A percentile compares a stretch with the other conserved stretches of the same genome.
Evolutionary conservation across 192 early-diverging fungal species (phyloP).

Genomic region (Powellomyces hirtus): DNA sequence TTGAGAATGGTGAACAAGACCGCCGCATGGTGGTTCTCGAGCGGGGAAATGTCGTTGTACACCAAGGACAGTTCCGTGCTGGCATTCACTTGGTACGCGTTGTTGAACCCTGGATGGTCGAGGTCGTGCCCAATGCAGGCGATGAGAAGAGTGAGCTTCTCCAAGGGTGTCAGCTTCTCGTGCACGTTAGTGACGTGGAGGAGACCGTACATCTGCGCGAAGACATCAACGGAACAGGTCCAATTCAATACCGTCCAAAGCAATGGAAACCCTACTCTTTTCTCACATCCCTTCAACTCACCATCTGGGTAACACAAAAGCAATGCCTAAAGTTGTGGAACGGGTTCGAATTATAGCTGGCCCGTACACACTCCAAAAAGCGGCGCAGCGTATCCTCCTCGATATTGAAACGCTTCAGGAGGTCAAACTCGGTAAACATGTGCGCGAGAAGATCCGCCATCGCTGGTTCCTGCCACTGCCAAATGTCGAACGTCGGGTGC

Average conservation of each 20-base stretch:
- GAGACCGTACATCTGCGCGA: conserved; percentile 43
- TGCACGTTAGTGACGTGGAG: conserved; percentile 34
- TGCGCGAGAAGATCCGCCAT: conserved; percentile 38
- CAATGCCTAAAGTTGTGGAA: conserved; percentile 58
- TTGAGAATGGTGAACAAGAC: conserved; percentile 47
- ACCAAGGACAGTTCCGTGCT: conserved; percentile 46
- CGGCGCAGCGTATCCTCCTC: conserved; percentile 28
- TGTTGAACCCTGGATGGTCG: conserved; percentile 51
- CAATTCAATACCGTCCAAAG: not conserved
- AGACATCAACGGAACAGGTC: not conserved
- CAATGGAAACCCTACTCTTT: not conserved
- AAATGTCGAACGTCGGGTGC: conserved; percentile 42
- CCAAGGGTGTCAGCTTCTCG: conserved; percentile 38
- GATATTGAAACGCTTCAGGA: conserved; percentile 43
- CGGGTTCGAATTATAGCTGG: conserved; percentile 48
- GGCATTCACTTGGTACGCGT: conserved; percentile 54
- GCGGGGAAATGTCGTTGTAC: conserved; percentile 55
- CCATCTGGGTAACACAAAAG: conserved; percentile 57
- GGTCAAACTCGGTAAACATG: conserved; percentile 46
- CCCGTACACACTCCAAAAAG: conserved; percentile 37
- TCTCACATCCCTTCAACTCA: not conserved
- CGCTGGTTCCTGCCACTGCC: conserved; percentile 43
- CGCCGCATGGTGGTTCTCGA: conserved; percentile 55
- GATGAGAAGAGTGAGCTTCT: conserved; percentile 40
- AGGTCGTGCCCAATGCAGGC: conserved; percentile 40